Evolutionary conservation across 345 rosid species (phyloP), one percentile per base, ranked within the genome.

Genomic region (Salix exigua): DNA sequence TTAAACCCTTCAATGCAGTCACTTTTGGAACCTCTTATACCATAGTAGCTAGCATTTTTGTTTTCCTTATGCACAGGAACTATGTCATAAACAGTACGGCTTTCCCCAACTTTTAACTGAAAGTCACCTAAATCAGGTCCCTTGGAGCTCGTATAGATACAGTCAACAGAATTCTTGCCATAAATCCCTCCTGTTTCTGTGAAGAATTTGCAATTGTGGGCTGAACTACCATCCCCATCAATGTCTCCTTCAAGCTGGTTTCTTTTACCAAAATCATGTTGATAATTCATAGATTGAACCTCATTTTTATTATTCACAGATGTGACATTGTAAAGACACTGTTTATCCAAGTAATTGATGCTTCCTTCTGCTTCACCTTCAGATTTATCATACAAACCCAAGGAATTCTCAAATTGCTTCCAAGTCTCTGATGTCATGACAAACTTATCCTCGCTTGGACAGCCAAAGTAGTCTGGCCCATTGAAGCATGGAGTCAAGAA

Each of bases 381-480:
- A 0, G 81, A 80, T 72, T 83, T 76, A 58, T 85, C 82, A 62
- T 83, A 80, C 2, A 80, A 79, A 68, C 75, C 83, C 53, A 69
- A 17, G 3, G 81, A 69, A 73, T 82, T 79, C 72, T 89, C 90
- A 68, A 75, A 70, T 51, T 83, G 87, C 25, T 78, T 81, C n/a
- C 78, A 83, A 0, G 85, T 79, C 70, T 85, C 91, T 3, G 74
- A 83, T 70, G 83, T 78, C 79, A 79, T 88, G 28, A 93, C 80
- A 70, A 89, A 93, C 89, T 96, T 96, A 73, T 96, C 99, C 82
- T 93, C 87, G 30, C 91, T 88, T 26, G 85, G 96, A 74, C 82
- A 86, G 63, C 86, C 82, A 25, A 87, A 88, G 82, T 86, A 84
- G 76, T 89, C 99, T 42, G 85, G 78, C 42, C 78, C 92, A 25